phyloP scores from a whole-genome alignment of 176 grass and related monocot species.

The Eleusine coracana region DNA sequence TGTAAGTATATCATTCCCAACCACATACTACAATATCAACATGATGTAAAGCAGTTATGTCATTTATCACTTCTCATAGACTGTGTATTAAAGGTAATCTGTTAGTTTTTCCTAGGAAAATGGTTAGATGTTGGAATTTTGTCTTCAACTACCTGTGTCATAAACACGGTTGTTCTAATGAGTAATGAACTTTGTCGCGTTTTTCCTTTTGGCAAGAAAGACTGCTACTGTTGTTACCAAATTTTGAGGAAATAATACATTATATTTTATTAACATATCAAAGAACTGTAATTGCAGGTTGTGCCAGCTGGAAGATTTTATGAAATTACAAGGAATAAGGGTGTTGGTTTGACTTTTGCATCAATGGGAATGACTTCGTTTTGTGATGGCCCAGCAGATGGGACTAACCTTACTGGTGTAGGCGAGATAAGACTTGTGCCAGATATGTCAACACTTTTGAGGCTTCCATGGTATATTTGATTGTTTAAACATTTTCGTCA shows the following conservation, averaged over 20 bases:
- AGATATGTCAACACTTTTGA: slow-evolving; percentile 79
- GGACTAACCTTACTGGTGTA: slow-evolving; percentile 82
- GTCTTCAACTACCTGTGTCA: neutral
- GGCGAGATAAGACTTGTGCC: slow-evolving; percentile 90
- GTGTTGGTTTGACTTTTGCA: slow-evolving; percentile 80
- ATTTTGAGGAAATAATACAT: slow-evolving; percentile 21
- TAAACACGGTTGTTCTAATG: neutral
- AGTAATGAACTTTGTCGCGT: slow-evolving; percentile 1
- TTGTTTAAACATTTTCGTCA: slow-evolving; percentile 27
- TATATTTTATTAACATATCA: slow-evolving; percentile 25
- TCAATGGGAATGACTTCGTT: slow-evolving; percentile 85
- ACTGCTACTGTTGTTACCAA: neutral
- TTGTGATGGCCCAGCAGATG: slow-evolving; percentile 81
- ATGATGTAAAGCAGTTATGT: neutral
- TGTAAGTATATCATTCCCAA: slow-evolving; percentile 58
- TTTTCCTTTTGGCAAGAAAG: neutral
- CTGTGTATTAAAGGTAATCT: slow-evolving; percentile 11
- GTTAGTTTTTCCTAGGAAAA: slow-evolving; percentile 25
- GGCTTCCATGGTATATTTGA: slow-evolving; percentile 80
- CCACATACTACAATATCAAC: slow-evolving; percentile 10
- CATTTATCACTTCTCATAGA: slow-evolving; percentile 12
- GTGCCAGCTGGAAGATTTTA: slow-evolving; percentile 80
- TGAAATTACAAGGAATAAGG: slow-evolving; percentile 72
- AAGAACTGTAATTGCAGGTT: slow-evolving; percentile 60
- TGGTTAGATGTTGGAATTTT: neutral